These are phyloP conservation scores for Phytophthora cactorum DNA, from an alignment of 352 stramenopile genomes.

Conservation along the genomic window DNA sequence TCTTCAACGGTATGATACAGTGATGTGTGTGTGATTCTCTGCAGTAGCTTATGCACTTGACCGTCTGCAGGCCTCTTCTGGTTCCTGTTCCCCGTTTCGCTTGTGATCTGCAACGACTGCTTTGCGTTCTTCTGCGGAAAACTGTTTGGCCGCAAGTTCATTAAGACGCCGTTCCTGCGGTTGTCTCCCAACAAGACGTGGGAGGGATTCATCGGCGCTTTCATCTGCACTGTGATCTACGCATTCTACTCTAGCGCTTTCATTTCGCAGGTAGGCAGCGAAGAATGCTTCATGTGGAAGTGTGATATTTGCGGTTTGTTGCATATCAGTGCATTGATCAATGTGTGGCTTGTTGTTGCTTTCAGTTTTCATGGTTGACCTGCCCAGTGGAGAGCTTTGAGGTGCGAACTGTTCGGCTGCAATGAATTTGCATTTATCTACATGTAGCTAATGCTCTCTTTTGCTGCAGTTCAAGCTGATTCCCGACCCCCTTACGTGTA, in stretches of 20 bases:
- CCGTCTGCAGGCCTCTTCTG: conserved; percentile 88
- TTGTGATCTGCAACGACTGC: conserved; percentile 96
- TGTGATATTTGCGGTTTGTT: neutral
- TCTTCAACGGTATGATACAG: conserved; percentile 89
- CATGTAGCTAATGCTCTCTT: conserved; percentile 6
- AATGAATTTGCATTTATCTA: neutral
- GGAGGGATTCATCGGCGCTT: conserved; percentile 98
- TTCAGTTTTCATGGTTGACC: conserved; percentile 93
- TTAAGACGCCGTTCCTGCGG: conserved; percentile 90
- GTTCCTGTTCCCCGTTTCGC: conserved; percentile 94
- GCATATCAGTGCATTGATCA: conserved; percentile 4
- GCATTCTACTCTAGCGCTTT: conserved; percentile 93
- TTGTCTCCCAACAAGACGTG: conserved; percentile 99
- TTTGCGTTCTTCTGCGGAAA: conserved; percentile 95
- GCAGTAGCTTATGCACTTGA: conserved; percentile 6
- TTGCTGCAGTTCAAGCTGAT: conserved; percentile 57
- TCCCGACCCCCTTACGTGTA: conserved; percentile 72
- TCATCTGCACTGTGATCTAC: conserved; percentile 95
- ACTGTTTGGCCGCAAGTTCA: conserved; percentile 90
- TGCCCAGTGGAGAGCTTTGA: conserved; percentile 90
- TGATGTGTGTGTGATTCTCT: neutral
- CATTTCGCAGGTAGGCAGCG: conserved; percentile 74
- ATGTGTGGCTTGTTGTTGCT: conserved; percentile 4
- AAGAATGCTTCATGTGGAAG: neutral
- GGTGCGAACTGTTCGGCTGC: conserved; percentile 22